phyloP scores from a whole-genome alignment of 83 land plant species.

The Isoetes engelmannii region DNA sequence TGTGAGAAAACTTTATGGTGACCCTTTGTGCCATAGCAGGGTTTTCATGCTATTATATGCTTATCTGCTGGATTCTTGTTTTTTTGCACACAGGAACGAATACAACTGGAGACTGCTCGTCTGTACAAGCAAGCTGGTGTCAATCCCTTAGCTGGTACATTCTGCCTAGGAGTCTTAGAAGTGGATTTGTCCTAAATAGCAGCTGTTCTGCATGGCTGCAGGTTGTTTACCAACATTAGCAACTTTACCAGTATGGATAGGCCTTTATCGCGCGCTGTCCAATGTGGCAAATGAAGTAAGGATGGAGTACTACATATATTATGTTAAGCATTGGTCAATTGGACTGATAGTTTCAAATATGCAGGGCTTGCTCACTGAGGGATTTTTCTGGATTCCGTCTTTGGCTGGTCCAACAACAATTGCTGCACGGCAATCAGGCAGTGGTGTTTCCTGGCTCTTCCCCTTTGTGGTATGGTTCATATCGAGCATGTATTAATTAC shows the following conservation, averaged over 20 bases:
- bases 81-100: constrained; percentile 55
- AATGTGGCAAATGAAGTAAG: constrained; percentile 99
- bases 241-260: constrained; percentile 97
- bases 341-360: not conserved
- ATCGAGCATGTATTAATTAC: too few relatives aligned
- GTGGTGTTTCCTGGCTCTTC: constrained; percentile 85
- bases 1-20: too few relatives aligned
- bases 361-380: constrained; percentile 84
- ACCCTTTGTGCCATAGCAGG: too few relatives aligned
- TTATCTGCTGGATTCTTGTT: not conserved
- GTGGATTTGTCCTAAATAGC: not conserved
- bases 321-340: not conserved
- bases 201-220: constrained; percentile 9
- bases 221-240: constrained; percentile 97
- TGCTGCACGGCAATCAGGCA: constrained; percentile 69
- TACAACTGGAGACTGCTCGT: constrained; percentile 91
- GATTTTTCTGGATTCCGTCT: constrained; percentile 97
- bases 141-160: constrained; percentile 80
- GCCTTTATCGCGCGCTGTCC: constrained; percentile 91
- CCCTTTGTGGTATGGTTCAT: constrained; percentile 60
- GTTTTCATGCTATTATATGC: not conserved
- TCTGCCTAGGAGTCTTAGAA: not conserved
- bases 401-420: constrained; percentile 81
- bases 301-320: not conserved
- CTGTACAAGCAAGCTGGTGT: constrained; percentile 81